Conservation (phyloP, 257 asterid genomes). For the Solanum bulbocastanum region DNA sequence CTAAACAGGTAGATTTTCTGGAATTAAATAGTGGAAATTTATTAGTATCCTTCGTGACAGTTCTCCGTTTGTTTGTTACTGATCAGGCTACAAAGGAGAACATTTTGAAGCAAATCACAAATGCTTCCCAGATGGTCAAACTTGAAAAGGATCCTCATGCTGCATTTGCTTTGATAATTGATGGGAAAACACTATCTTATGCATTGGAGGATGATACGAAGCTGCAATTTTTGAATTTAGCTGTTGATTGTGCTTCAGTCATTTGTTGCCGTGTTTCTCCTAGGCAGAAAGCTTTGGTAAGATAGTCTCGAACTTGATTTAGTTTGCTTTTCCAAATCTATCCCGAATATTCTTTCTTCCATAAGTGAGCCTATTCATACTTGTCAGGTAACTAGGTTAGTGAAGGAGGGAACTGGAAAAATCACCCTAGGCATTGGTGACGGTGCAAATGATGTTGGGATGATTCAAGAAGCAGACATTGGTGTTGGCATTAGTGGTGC, state of each 20-base stretch:
- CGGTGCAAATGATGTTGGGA: slow-evolving; percentile 99
- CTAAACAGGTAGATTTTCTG: slow-evolving; percentile 47
- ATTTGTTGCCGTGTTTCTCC: slow-evolving; percentile 99
- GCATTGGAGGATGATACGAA: slow-evolving; percentile 85
- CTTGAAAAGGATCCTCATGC: slow-evolving; percentile 90
- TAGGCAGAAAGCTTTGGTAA: slow-evolving; percentile 91
- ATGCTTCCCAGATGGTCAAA: slow-evolving; percentile 73
- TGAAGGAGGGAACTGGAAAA: slow-evolving; percentile 93
- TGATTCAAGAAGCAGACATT: slow-evolving; percentile 99
- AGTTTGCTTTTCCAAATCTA: not conserved
- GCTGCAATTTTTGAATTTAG: slow-evolving; percentile 67
- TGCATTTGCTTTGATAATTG: slow-evolving; percentile 93
- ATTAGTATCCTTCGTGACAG: not conserved
- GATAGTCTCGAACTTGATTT: slow-evolving; percentile 7
- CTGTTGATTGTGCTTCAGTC: slow-evolving; percentile 90
- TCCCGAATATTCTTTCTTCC: not conserved
- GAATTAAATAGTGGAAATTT: not conserved
- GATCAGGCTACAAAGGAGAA: slow-evolving; percentile 57
- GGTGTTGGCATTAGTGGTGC: slow-evolving; percentile 99
- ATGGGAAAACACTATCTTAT: slow-evolving; percentile 76
- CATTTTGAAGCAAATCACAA: slow-evolving; percentile 68
- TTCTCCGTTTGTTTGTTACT: slow-evolving; percentile 4
- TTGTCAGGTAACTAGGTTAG: slow-evolving; percentile 82
- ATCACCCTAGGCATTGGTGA: slow-evolving; percentile 95
- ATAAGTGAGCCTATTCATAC: not conserved